Conservation (phyloP, 257 asterid species). For the Ilex aquifolium region DNA sequence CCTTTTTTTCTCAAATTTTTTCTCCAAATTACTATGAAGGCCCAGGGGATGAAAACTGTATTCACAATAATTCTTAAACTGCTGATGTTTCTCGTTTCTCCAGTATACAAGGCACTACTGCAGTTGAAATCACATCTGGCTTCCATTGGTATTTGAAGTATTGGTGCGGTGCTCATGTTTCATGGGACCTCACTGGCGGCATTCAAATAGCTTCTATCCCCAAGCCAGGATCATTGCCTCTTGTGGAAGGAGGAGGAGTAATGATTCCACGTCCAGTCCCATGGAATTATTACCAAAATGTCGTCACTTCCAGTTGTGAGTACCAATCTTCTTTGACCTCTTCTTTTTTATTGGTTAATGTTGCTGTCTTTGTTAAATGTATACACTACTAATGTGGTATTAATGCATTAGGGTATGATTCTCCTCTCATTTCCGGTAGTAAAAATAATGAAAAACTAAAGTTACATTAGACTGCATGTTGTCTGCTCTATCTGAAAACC, state of each 20-base stretch:
- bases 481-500: too few relatives aligned
- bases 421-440: not conserved
- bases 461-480: too few relatives aligned
- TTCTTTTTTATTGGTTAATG: not conserved
- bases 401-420: not conserved
- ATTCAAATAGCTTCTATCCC: conserved; percentile 78
- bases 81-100: conserved; percentile 4
- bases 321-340: conserved; percentile 5
- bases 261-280: conserved; percentile 71
- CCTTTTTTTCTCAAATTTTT: too few relatives aligned
- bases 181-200: conserved; percentile 99
- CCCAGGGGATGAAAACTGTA: too few relatives aligned
- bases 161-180: conserved; percentile 87
- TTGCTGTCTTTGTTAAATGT: not conserved
- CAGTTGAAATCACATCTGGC: conserved; percentile 80
- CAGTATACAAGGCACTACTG: conserved; percentile 89
- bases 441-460: too few relatives aligned
- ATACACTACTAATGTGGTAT: not conserved
- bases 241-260: conserved; percentile 52
- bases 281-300: conserved; percentile 97
- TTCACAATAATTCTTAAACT: not conserved
- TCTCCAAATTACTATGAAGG: too few relatives aligned
- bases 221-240: conserved; percentile 74
- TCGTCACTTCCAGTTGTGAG: conserved; percentile 99
- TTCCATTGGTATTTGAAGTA: conserved; percentile 94